Conservation (phyloP, 2,329 filamentous ascomycete genomes). For the Fusarium pininemorale region DNA sequence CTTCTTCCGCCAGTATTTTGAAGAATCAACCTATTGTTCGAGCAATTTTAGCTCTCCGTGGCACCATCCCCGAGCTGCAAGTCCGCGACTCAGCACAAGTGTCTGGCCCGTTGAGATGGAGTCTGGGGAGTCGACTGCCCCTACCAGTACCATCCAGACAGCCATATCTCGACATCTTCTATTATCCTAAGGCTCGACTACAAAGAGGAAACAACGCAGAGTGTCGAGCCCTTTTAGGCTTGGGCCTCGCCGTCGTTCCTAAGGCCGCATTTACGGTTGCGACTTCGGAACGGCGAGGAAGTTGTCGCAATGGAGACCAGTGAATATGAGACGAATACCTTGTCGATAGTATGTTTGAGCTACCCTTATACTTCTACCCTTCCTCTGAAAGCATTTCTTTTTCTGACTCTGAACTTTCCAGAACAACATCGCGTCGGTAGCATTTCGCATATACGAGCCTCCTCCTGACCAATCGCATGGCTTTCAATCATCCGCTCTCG, state of each 20-base stretch:
- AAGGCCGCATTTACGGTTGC: constrained; percentile 41
- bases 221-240: constrained; percentile 21
- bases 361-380: neutral
- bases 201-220: constrained; percentile 1
- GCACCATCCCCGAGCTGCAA: constrained; percentile 35
- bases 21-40: constrained; percentile 2
- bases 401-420: constrained; percentile 44
- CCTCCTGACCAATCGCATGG: constrained; percentile 53
- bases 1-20: neutral
- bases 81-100: constrained; percentile 34
- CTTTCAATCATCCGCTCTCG: constrained; percentile 58
- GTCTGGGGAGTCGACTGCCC: constrained; percentile 42
- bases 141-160: constrained; percentile 32
- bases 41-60: constrained; percentile 28
- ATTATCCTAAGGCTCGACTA: constrained; percentile 10
- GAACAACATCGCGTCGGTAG: constrained; percentile 66
- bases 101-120: constrained; percentile 52
- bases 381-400: neutral
- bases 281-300: constrained; percentile 43
- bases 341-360: constrained; percentile 59
- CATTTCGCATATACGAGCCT: constrained; percentile 65
- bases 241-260: constrained; percentile 33
- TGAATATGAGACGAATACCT: constrained; percentile 70
- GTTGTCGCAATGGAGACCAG: constrained; percentile 68
- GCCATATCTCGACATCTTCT: constrained; percentile 26